Evolutionary conservation across 2,329 filamentous ascomycete genomes (phyloP).

Genomic region (Penicillium sclerotiorum): DNA sequence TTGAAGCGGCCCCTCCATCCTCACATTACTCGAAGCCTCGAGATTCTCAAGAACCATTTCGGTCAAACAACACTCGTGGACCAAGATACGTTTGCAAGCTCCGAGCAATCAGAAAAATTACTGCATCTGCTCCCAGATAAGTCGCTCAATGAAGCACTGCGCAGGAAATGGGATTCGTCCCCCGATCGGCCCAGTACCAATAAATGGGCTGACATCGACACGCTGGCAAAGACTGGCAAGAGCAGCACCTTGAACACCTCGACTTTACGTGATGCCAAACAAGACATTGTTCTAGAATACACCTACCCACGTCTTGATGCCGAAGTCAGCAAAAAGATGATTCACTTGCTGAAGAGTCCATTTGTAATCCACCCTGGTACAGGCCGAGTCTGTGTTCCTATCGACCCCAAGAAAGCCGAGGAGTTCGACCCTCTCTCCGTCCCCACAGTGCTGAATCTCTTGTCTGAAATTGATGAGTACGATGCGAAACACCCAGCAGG

Average conservation of each 20-base stretch:
- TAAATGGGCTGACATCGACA: constrained; percentile 95
- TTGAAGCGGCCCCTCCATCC: constrained; percentile 83
- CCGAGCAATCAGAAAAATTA: constrained; percentile 73
- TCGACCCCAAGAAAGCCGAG: constrained; percentile 73
- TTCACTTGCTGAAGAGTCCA: constrained; percentile 95
- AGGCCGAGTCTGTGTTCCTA: constrained; percentile 91
- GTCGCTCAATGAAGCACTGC: constrained; percentile 73
- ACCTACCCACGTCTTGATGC: constrained; percentile 97
- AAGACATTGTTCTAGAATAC: constrained; percentile 95
- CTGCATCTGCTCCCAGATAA: constrained; percentile 83
- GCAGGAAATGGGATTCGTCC: constrained; percentile 87
- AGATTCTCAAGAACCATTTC: constrained; percentile 83
- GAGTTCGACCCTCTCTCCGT: constrained; percentile 84
- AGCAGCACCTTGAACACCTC: constrained; percentile 72
- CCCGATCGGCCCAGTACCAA: constrained; percentile 73
- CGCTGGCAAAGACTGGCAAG: constrained; percentile 74
- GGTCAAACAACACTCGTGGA: constrained; percentile 76
- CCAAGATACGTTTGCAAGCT: constrained; percentile 80
- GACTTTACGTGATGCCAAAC: constrained; percentile 82
- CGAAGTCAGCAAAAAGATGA: constrained; percentile 95
- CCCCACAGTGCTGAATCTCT: constrained; percentile 81
- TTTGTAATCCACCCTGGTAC: constrained; percentile 97
- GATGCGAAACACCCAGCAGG: constrained; percentile 44
- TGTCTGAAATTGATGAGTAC: constrained; percentile 86
- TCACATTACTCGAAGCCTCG: constrained; percentile 81